Conservation (phyloP, 148 eudicot genomes). For the Tetragonia tetragonoides region DNA sequence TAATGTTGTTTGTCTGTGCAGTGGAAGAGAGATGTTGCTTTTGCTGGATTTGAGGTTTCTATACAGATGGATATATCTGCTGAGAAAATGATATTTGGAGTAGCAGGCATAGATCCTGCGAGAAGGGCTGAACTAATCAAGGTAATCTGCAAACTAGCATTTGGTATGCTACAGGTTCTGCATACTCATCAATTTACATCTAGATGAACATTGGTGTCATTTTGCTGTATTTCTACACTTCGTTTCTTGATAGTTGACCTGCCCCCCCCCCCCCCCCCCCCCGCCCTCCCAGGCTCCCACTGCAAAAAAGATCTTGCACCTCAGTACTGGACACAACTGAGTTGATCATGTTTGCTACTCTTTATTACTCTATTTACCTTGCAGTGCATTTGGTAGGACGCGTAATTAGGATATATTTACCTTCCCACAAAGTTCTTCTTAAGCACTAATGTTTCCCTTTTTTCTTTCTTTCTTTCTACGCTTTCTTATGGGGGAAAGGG, state of each 20-base stretch:
- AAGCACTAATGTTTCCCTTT: no score
- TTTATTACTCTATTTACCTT: no score
- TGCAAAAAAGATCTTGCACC: no score
- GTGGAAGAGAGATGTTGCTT: conserved; percentile 99
- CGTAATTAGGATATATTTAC: not conserved
- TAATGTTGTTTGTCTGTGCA: conserved; percentile 29
- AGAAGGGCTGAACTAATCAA: conserved; percentile 86
- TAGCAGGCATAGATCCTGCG: conserved; percentile 65
- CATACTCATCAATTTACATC: conserved; percentile 1
- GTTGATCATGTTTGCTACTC: no score
- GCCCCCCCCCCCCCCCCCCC: no score
- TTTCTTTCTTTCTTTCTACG: no score
- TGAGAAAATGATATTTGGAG: conserved; percentile 93
- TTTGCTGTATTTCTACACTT: not conserved
- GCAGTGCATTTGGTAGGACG: no score
- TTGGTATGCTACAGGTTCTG: not conserved
- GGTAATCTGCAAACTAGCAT: conserved; percentile 28
- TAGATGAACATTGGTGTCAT: not conserved
- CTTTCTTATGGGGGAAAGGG: no score
- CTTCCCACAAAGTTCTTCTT: not conserved
- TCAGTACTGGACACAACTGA: no score
- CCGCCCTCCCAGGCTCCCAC: no score
- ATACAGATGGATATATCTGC: conserved; percentile 97
- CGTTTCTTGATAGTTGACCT: no score
- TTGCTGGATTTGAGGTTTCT: conserved; percentile 96